Percentiles rank a stretch among this genome's conserved stretches.
These are phyloP conservation scores for Podospora didyma DNA, from an alignment of 495 filamentous ascomycete species.

Conservation along the genomic window DNA sequence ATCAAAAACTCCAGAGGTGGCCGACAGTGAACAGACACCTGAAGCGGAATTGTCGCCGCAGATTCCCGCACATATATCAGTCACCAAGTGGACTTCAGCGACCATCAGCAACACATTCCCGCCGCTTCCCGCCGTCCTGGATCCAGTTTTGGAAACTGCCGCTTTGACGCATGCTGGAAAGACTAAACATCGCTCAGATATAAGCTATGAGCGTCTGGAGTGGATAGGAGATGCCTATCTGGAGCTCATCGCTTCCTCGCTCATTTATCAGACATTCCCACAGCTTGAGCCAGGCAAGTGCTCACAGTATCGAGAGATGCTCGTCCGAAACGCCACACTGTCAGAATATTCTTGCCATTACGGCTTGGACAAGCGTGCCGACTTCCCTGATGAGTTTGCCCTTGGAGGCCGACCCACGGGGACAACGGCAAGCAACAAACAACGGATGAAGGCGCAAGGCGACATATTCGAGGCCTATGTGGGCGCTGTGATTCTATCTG, in stretches of 20 bases:
- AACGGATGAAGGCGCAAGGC: slow-evolving; percentile 63
- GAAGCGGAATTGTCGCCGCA: neutral
- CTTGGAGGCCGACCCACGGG: slow-evolving; percentile 29
- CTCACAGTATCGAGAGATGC: slow-evolving; percentile 61
- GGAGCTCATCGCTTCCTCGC: slow-evolving; percentile 61
- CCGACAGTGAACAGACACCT: neutral
- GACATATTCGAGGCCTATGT: slow-evolving; percentile 90
- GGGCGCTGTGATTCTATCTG: slow-evolving; percentile 67
- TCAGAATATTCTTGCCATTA: slow-evolving; percentile 61
- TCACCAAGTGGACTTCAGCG: slow-evolving; percentile 39
- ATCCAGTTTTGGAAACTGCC: slow-evolving; percentile 52
- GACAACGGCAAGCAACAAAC: slow-evolving; percentile 40
- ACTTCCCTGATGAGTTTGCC: slow-evolving; percentile 44
- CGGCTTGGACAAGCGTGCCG: slow-evolving; percentile 58
- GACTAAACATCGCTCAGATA: slow-evolving; percentile 26
- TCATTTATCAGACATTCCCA: slow-evolving; percentile 62
- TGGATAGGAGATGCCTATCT: slow-evolving; percentile 74
- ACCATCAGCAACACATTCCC: slow-evolving; percentile 42
- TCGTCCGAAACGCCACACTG: slow-evolving; percentile 76
- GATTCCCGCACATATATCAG: slow-evolving; percentile 5
- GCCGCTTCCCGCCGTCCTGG: slow-evolving; percentile 53
- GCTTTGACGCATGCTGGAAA: slow-evolving; percentile 66
- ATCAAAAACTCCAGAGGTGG: neutral
- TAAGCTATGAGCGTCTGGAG: slow-evolving; percentile 66
- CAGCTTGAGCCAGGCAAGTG: slow-evolving; percentile 53